These are phyloP conservation scores for Anacardium occidentale DNA, from an alignment of 345 rosid species.

Conservation along the genomic window DNA sequence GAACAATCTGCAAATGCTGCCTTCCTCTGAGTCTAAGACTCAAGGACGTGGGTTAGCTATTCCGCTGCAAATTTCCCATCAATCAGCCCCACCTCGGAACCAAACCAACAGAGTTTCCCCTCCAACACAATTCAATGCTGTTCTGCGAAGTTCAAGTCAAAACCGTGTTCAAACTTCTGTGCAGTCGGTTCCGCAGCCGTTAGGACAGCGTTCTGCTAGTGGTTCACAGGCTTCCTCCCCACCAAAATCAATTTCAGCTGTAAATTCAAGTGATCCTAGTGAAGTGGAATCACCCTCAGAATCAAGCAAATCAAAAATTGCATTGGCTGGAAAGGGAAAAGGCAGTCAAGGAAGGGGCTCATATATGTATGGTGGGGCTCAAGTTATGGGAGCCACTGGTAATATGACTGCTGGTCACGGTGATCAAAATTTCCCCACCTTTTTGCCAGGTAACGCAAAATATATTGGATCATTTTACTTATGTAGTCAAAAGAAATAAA, in stretches of 20 bases:
- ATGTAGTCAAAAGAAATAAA: conserved; percentile 10
- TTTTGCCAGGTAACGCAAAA: conserved; percentile 68
- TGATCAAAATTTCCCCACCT: conserved; percentile 78
- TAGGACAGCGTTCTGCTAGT: conserved; percentile 48
- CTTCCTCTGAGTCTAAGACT: conserved; percentile 45
- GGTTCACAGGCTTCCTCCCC: conserved; percentile 69
- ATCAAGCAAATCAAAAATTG: conserved; percentile 47
- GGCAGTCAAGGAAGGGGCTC: conserved; percentile 63
- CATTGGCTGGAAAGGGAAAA: conserved; percentile 69
- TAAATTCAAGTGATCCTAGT: conserved; percentile 48
- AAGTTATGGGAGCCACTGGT: conserved; percentile 64
- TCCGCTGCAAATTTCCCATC: conserved; percentile 52
- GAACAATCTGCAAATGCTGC: conserved; percentile 36
- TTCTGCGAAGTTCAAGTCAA: conserved; percentile 43
- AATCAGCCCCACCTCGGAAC: conserved; percentile 36
- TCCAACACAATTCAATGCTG: conserved; percentile 38
- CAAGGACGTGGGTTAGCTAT: conserved; percentile 57
- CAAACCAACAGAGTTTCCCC: conserved; percentile 49
- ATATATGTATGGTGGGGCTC: conserved; percentile 65
- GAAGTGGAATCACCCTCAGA: conserved; percentile 61
- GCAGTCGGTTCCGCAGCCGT: conserved; percentile 46
- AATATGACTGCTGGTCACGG: conserved; percentile 60
- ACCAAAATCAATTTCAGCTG: conserved; percentile 44
- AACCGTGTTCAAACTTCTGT: conserved; percentile 45
- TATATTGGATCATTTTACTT: conserved; percentile 11